Percentiles rank a stretch among this genome's conserved stretches.
These are phyloP conservation scores for Metschnikowia continentalis DNA, from an alignment of 805 yeast genomes.

Conservation along the genomic window DNA sequence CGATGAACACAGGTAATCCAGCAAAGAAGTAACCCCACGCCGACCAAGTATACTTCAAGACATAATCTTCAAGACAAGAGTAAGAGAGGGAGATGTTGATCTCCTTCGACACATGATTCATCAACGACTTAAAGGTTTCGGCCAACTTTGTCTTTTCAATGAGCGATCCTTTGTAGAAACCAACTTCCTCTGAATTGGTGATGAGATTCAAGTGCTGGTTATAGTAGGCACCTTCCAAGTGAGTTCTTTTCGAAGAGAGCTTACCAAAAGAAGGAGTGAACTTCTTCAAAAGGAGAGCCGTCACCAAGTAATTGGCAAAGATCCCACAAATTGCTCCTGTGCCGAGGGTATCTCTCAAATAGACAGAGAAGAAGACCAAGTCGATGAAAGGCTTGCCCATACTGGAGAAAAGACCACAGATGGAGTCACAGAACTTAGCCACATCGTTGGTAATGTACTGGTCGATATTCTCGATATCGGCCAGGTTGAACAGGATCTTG, in stretches of 20 bases:
- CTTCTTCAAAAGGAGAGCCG: conserved; percentile 68
- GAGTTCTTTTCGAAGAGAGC: conserved; percentile 66
- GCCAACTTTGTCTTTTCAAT: conserved; percentile 68
- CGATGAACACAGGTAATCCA: conserved; percentile 79
- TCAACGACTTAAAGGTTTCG: conserved; percentile 53
- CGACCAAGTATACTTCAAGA: conserved; percentile 90
- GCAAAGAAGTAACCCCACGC: conserved; percentile 92
- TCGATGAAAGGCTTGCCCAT: conserved; percentile 92
- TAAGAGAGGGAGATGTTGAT: conserved; percentile 61
- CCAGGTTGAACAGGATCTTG: conserved; percentile 62
- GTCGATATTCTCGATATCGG: conserved; percentile 64
- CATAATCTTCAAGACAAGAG: conserved; percentile 76
- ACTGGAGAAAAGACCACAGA: conserved; percentile 78
- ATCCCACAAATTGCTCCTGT: conserved; percentile 82
- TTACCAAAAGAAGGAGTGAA: conserved; percentile 84
- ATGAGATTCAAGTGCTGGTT: conserved; percentile 82
- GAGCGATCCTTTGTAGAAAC: conserved; percentile 84
- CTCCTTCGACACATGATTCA: conserved; percentile 49
- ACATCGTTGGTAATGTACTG: conserved; percentile 86
- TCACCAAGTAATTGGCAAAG: conserved; percentile 70
- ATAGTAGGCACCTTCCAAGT: conserved; percentile 83
- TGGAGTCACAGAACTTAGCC: conserved; percentile 71
- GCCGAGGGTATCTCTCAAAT: conserved; percentile 81
- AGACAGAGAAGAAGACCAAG: conserved; percentile 75
- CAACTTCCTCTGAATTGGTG: conserved; percentile 88